phyloP scores from a whole-genome alignment of 2,329 filamentous ascomycete genomes.

The Fusarium nurragi region DNA sequence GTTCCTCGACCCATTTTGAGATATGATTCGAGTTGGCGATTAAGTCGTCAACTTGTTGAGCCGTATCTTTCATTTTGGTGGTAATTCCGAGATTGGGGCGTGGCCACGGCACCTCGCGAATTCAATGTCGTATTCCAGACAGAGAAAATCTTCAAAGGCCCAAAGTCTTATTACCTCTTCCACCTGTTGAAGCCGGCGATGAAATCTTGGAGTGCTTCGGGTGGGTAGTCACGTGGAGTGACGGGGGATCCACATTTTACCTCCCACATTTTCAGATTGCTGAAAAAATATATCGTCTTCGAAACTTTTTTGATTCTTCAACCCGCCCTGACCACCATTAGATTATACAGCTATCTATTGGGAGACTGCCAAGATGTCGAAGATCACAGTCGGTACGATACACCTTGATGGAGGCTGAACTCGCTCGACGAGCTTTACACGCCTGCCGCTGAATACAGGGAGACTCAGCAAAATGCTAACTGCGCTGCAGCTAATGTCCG shows the following conservation, averaged over 20 bases:
- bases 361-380: conserved; percentile 91
- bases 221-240: too few species aligned
- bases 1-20: conserved; percentile 56
- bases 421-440: neutral
- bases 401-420: neutral
- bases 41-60: conserved; percentile 46
- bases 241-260: too few species aligned
- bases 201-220: too few species aligned
- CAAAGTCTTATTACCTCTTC: neutral
- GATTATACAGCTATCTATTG: conserved; percentile 73
- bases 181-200: too few species aligned
- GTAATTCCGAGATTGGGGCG: neutral
- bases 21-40: conserved; percentile 51
- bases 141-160: neutral
- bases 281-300: too few species aligned
- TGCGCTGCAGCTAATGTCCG: conserved; percentile 80
- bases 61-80: conserved; percentile 38
- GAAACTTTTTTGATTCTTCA: conserved; percentile 29
- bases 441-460: neutral
- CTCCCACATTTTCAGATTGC: too few species aligned
- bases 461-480: conserved; percentile 50
- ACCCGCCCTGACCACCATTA: conserved; percentile 72
- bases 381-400: conserved; percentile 78
- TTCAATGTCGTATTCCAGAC: conserved; percentile 4
- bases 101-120: neutral